Evolutionary conservation across 2,329 filamentous ascomycete genomes (phyloP).

Genomic region (Fusarium poae): DNA sequence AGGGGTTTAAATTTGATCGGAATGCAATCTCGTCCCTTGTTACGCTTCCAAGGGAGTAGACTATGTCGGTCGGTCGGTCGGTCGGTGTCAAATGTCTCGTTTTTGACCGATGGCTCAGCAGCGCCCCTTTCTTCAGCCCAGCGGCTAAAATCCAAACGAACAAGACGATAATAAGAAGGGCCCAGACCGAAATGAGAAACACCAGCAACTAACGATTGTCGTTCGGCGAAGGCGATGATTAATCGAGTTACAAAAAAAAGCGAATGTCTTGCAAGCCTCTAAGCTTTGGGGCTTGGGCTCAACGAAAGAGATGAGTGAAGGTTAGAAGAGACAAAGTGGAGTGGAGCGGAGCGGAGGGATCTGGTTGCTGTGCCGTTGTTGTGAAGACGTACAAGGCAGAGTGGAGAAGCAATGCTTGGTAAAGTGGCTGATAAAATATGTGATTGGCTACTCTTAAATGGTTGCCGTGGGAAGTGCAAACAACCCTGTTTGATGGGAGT

Average conservation of each 20-base stretch:
- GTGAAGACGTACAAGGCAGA: slow-evolving; percentile 24
- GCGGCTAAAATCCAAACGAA: slow-evolving; percentile 21
- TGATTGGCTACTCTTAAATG: slow-evolving; percentile 28
- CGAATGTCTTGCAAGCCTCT: slow-evolving; percentile 39
- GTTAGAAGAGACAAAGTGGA: slow-evolving; percentile 35
- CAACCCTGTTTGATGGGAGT: slow-evolving; percentile 21
- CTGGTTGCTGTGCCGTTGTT: slow-evolving; percentile 47
- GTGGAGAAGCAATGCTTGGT: slow-evolving; percentile 10
- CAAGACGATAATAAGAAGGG: slow-evolving; percentile 4
- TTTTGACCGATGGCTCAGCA: slow-evolving; percentile 22
- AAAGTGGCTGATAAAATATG: slow-evolving; percentile 20
- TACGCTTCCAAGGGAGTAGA: slow-evolving; percentile 12
- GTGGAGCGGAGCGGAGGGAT: slow-evolving; percentile 29
- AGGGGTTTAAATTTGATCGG: slow-evolving; percentile 24
- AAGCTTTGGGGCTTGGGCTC: slow-evolving; percentile 12
- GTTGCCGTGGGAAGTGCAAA: slow-evolving; percentile 36
- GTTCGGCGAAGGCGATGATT: slow-evolving; percentile 14
- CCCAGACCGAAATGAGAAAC: not conserved
- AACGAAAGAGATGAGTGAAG: slow-evolving; percentile 16
- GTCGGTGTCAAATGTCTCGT: slow-evolving; percentile 39
- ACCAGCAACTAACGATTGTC: slow-evolving; percentile 12
- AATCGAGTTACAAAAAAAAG: slow-evolving; percentile 22
- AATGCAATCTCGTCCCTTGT: slow-evolving; percentile 39
- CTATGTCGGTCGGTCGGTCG: not conserved
- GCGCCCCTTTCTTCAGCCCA: slow-evolving; percentile 37